Base-by-base conservation (phyloP, 805 yeast genomes). In the Wickerhamiella shivajii region DNA sequence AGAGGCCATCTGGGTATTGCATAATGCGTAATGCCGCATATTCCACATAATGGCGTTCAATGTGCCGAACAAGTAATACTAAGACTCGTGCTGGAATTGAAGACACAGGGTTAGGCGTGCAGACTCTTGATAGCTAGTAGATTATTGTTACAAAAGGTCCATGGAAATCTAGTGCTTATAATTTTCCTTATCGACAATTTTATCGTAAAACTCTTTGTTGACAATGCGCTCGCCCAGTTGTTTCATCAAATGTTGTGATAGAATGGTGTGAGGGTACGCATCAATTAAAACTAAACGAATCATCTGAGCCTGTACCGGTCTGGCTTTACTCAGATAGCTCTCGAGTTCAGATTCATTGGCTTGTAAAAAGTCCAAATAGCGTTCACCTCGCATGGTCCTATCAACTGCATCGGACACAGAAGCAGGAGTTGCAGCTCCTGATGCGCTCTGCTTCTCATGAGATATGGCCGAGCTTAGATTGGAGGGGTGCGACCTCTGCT, bases 211-310 rank as follows among this genome's bases (percentile, higher is more conserved):
- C 6, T 2, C 18, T 9, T 24, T 26, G 11, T 34, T 33, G 5
- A 34, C 27, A n/a, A 29, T 21, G 8, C 28, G 33, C 21, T 27
- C 17, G 22, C 40, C 40, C 12, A 37, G 27, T 6, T 17, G n/a
- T 3, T 22, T 22, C 12, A 25, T 19, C 6, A 37, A 23, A 1
- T 22, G 12, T 3, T 15, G 22, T 12, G 37, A 31, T 15, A 37
- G 26, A 18, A 12, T 20, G 13, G 37, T 32, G 8, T 27, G 19
- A 19, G 35, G 40, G 27, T 33, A 37, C 15, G 37, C 40, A 6
- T 33, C 29, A 18, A 37, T 37, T 18, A 37, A 20, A 5, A 24
- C 25, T 5, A 33, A 34, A 8, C 25, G 12, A 10, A 37, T 24
- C 31, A 37, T n/a, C 15, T 37, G 40, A 9, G 27, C 34, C 15